Percentiles rank a stretch among this genome's conserved stretches.
phyloP scores from a whole-genome alignment of 495 filamentous ascomycete genomes.

The Mycothermus thermophilus region DNA sequence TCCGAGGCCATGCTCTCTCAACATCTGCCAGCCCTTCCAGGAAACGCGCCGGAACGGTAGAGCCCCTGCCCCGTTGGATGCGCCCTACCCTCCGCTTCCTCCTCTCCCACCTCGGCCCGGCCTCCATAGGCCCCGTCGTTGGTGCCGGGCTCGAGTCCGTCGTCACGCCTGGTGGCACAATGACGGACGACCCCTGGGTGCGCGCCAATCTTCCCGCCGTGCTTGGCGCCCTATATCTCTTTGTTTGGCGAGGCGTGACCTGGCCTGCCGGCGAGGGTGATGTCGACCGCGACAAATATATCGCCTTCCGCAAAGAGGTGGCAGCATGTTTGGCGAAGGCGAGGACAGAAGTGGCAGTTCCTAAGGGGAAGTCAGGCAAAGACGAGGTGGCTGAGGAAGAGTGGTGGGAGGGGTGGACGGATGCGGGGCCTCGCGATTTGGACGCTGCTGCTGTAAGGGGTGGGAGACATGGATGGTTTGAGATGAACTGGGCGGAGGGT shows the following conservation, averaged over 20 bases:
- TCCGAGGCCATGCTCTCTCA: conserved; percentile 7
- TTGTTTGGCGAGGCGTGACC: conserved; percentile 34
- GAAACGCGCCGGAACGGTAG: not conserved
- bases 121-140: conserved; percentile 27
- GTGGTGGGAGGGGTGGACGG: conserved; percentile 34
- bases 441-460: conserved; percentile 45
- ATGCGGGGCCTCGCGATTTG: conserved; percentile 36
- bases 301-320: conserved; percentile 27
- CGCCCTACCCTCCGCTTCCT: conserved; percentile 52
- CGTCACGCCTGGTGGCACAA: conserved; percentile 20
- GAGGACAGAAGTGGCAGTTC: conserved; percentile 19
- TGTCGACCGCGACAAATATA: conserved; percentile 23
- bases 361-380: no score
- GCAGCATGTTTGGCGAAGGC: conserved; percentile 24
- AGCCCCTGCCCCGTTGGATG: conserved; percentile 47
- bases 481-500: conserved; percentile 52
- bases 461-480: conserved; percentile 45
- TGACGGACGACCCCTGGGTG: conserved; percentile 38
- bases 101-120: conserved; percentile 31
- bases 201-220: conserved; percentile 36
- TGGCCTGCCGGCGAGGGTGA: conserved; percentile 24
- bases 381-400: conserved; percentile 24
- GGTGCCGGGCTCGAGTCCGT: conserved; percentile 33
- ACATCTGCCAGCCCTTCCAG: conserved; percentile 6
- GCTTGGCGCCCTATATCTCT: conserved; percentile 57